These are phyloP conservation scores for Claviceps lovelessii DNA, from an alignment of 2,329 filamentous ascomycete species.

Conservation along the genomic window DNA sequence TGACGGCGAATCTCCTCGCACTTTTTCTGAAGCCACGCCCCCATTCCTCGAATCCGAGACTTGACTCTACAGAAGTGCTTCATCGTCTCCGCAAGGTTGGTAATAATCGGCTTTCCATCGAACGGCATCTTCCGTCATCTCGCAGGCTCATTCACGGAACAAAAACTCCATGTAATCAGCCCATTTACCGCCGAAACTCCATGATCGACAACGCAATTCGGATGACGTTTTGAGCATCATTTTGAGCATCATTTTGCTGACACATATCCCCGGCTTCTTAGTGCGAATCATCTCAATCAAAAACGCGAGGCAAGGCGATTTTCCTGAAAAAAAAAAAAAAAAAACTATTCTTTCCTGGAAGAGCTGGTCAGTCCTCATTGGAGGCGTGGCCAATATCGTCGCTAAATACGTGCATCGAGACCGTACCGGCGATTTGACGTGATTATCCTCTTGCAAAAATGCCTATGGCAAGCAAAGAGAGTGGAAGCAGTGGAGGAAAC, in stretches of 20 bases:
- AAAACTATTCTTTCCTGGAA: conserved; percentile 3
- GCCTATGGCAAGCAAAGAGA: conserved; percentile 27
- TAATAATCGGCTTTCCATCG: background rate
- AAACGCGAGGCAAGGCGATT: background rate
- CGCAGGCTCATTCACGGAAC: background rate
- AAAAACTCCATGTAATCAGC: background rate
- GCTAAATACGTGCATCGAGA: conserved; percentile 6
- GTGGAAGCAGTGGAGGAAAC: conserved; percentile 16
- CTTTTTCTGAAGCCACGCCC: conserved; percentile 1
- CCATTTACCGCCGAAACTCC: background rate
- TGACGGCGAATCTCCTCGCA: conserved; percentile 5
- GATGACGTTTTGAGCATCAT: background rate
- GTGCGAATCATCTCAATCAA: background rate
- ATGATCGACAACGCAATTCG: background rate
- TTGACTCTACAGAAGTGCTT: conserved; percentile 8
- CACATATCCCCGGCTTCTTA: background rate
- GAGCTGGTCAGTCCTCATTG: conserved; percentile 1
- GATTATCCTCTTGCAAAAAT: conserved; percentile 16
- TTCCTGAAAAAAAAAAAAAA: conserved; percentile 2
- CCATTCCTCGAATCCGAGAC: background rate
- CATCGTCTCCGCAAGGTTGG: conserved; percentile 10
- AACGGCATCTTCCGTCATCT: background rate
- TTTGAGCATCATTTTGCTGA: background rate
- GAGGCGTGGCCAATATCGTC: background rate
- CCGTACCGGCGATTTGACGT: conserved; percentile 10